These are phyloP conservation scores for Coniferiporia weirii DNA, from an alignment of 1,284 basidiomycete species.

Conservation along the genomic window DNA sequence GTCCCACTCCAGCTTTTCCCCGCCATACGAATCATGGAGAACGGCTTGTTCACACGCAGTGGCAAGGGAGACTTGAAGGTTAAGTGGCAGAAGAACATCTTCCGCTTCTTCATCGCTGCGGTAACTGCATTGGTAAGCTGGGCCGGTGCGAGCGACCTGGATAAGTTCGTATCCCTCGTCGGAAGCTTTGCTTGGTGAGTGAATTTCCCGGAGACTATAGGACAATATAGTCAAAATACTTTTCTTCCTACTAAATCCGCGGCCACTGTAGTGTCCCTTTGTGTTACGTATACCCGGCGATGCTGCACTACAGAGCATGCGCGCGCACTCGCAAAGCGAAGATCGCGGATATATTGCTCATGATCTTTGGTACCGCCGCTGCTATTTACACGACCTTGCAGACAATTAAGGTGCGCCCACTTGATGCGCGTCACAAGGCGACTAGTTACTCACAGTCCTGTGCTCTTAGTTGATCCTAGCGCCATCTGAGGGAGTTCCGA, in stretches of 20 bases:
- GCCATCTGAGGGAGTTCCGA: conserved; percentile 20
- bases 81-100: conserved; percentile 92
- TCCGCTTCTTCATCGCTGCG: conserved; percentile 75
- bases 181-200: conserved; percentile 92
- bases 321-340: conserved; percentile 73
- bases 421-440: neutral
- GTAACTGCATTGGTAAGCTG: conserved; percentile 76
- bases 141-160: conserved; percentile 84
- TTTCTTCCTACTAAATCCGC: conserved; percentile 7
- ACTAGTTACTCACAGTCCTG: neutral
- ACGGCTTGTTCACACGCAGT: conserved; percentile 88
- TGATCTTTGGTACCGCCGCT: conserved; percentile 81
- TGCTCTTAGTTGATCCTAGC: conserved; percentile 33
- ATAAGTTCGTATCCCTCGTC: conserved; percentile 95
- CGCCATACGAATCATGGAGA: conserved; percentile 95
- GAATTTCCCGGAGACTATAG: conserved; percentile 6
- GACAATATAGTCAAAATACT: neutral
- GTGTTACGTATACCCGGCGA: conserved; percentile 91
- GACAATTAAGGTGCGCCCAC: conserved; percentile 59
- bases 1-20: conserved; percentile 97
- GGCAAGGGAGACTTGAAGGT: conserved; percentile 69
- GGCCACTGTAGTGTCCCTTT: conserved; percentile 68
- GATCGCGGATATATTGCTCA: conserved; percentile 68
- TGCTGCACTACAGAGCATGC: conserved; percentile 89
- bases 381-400: conserved; percentile 81